Evolutionary conservation across 2,329 filamentous ascomycete genomes (phyloP).

Genomic region (Verticillium klebahnii): DNA sequence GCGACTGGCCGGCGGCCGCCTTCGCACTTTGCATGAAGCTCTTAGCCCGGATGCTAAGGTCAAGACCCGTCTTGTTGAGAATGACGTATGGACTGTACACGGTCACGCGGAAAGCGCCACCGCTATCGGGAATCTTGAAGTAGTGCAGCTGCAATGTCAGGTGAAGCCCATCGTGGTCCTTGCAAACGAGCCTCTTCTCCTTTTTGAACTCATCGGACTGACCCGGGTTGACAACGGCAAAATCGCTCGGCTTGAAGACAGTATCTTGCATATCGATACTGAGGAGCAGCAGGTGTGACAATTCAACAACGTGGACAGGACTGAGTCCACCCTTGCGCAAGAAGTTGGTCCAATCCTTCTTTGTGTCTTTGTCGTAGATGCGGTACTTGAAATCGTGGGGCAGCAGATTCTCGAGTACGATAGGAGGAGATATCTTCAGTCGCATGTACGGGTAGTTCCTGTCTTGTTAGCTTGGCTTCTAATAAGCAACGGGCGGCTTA

Average conservation of each 20-base stretch:
- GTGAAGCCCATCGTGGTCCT: constrained; percentile 76
- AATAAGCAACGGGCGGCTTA: constrained; percentile 29
- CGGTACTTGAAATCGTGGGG: constrained; percentile 99
- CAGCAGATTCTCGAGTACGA: constrained; percentile 90
- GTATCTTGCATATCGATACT: constrained; percentile 98
- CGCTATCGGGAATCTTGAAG: constrained; percentile 82
- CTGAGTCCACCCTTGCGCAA: constrained; percentile 93
- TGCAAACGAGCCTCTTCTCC: constrained; percentile 74
- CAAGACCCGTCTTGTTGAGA: constrained; percentile 89
- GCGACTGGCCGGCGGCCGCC: constrained; percentile 74
- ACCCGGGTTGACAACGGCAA: constrained; percentile 92
- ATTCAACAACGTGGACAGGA: constrained; percentile 92
- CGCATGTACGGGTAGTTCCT: constrained; percentile 92
- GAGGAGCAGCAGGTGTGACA: constrained; percentile 87
- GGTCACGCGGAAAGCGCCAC: constrained; percentile 92
- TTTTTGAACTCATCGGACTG: constrained; percentile 82
- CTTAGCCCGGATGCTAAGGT: constrained; percentile 84
- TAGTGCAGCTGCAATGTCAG: constrained; percentile 87
- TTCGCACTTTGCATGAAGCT: constrained; percentile 79
- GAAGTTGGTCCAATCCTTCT: constrained; percentile 99
- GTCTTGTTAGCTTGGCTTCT: not conserved
- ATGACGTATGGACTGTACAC: constrained; percentile 94
- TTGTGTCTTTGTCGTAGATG: constrained; percentile 97
- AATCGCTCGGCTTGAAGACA: constrained; percentile 89
- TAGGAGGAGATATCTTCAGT: constrained; percentile 82